phyloP scores from a whole-genome alignment of 2,329 filamentous ascomycete genomes.

The Nigrospora oryzae region DNA sequence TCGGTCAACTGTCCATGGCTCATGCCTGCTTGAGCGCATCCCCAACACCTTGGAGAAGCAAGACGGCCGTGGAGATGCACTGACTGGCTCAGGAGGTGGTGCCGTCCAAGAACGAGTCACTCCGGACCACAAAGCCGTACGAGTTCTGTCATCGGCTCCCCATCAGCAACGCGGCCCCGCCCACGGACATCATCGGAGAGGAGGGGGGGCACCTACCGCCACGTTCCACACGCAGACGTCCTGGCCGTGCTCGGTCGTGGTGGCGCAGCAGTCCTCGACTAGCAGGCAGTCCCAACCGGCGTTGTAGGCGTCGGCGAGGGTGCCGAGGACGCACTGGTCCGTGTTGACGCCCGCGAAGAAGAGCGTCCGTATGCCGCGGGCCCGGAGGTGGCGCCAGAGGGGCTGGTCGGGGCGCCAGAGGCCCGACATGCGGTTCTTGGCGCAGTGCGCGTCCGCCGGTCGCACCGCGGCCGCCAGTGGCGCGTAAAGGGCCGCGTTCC shows the following conservation, averaged over 20 bases:
- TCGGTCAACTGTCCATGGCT: too few relatives aligned
- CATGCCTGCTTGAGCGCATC: too few relatives aligned
- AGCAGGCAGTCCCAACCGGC: constrained; percentile 48
- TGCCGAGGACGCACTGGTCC: constrained; percentile 52
- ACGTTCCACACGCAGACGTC: constrained; percentile 26
- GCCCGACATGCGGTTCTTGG: constrained; percentile 52
- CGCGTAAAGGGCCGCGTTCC: constrained; percentile 46
- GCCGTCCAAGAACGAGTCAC: constrained; percentile 1
- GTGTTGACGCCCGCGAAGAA: constrained; percentile 53
- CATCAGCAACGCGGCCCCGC: not conserved
- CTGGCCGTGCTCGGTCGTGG: constrained; percentile 30
- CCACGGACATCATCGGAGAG: not conserved
- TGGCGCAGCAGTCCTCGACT: constrained; percentile 44
- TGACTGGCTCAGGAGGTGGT: not conserved
- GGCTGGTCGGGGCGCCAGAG: constrained; percentile 38
- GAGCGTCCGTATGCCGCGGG: constrained; percentile 34
- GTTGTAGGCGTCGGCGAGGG: constrained; percentile 44
- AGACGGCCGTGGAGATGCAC: too few relatives aligned
- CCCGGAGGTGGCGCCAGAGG: constrained; percentile 29
- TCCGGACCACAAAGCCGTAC: constrained; percentile 5
- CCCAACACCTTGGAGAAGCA: too few relatives aligned
- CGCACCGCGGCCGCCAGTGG: constrained; percentile 30
- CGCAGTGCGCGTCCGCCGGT: constrained; percentile 37
- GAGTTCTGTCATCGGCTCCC: constrained; percentile 1
- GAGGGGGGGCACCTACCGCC: constrained; percentile 19